phyloP scores from a whole-genome alignment of 2,329 filamentous ascomycete species.

The Colletotrichum chlorophyti region DNA sequence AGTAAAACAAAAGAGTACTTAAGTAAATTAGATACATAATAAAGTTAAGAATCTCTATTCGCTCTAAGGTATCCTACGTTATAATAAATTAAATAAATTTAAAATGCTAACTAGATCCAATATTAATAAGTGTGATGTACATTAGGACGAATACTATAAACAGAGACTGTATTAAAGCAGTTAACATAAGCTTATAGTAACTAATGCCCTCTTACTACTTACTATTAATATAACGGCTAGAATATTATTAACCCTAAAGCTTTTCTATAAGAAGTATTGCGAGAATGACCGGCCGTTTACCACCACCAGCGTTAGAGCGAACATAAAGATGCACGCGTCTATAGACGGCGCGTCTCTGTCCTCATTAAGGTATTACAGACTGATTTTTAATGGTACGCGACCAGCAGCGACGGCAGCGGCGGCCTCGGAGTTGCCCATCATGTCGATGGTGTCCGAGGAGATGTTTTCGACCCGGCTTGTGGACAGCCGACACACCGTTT shows the following conservation, averaged over 20 bases:
- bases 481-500: neutral
- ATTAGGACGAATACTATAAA: constrained; percentile 51
- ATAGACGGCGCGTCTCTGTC: constrained; percentile 45
- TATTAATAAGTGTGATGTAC: constrained; percentile 49
- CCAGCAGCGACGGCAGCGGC: constrained; percentile 42
- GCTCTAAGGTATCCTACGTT: constrained; percentile 44
- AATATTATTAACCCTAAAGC: constrained; percentile 46
- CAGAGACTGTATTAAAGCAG: constrained; percentile 31
- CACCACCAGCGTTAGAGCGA: constrained; percentile 40
- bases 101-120: constrained; percentile 55
- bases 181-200: neutral
- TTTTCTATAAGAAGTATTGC: constrained; percentile 42
- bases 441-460: constrained; percentile 7
- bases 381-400: constrained; percentile 41
- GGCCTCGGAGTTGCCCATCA: constrained; percentile 27
- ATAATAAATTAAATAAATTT: constrained; percentile 55
- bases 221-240: constrained; percentile 45
- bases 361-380: constrained; percentile 42
- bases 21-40: constrained; percentile 59
- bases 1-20: constrained; percentile 54
- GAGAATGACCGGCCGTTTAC: constrained; percentile 43
- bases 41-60: constrained; percentile 56
- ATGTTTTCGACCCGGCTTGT: neutral
- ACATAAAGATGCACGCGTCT: constrained; percentile 46
- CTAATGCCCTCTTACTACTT: constrained; percentile 16